Evolutionary conservation across 2,329 filamentous ascomycete genomes (phyloP).

Genomic region (Drechslerella dactyloides): DNA sequence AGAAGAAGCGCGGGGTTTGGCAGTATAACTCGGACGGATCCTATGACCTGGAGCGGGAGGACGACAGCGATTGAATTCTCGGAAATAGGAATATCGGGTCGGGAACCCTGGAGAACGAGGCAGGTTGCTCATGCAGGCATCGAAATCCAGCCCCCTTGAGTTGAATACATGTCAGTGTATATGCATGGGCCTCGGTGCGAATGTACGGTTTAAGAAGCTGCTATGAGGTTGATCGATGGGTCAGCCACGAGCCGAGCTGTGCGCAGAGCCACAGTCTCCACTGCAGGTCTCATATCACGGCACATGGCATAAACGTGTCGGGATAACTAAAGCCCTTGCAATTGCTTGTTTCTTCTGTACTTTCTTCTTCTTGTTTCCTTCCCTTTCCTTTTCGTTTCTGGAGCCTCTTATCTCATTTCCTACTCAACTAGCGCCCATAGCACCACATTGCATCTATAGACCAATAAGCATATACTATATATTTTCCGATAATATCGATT

Average conservation of each 20-base stretch:
- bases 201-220: conserved; percentile 43
- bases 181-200: conserved; percentile 8
- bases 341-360: not conserved
- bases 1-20: conserved; percentile 48
- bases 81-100: conserved; percentile 15
- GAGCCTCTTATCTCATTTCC: not conserved
- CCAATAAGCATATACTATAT: conserved; percentile 2
- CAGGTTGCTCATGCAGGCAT: not conserved
- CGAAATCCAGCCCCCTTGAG: not conserved
- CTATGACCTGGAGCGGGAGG: conserved; percentile 46
- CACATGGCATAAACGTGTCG: conserved; percentile 1
- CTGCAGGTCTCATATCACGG: conserved; percentile 11
- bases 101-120: no score
- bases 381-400: conserved; percentile 10
- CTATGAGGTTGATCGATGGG: conserved; percentile 10
- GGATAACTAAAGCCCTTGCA: not conserved
- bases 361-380: conserved; percentile 11
- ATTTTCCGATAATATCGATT: conserved; percentile 17
- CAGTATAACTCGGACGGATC: conserved; percentile 45
- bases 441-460: conserved; percentile 23
- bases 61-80: conserved; percentile 43
- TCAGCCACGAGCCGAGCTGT: conserved; percentile 22
- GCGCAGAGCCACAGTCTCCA: conserved; percentile 23
- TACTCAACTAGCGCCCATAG: conserved; percentile 19
- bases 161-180: not conserved